Percentiles rank a stretch among this genome's conserved stretches.
phyloP scores from a whole-genome alignment of 1,139 yeast species.

The Arxiozyma slooffiae region DNA sequence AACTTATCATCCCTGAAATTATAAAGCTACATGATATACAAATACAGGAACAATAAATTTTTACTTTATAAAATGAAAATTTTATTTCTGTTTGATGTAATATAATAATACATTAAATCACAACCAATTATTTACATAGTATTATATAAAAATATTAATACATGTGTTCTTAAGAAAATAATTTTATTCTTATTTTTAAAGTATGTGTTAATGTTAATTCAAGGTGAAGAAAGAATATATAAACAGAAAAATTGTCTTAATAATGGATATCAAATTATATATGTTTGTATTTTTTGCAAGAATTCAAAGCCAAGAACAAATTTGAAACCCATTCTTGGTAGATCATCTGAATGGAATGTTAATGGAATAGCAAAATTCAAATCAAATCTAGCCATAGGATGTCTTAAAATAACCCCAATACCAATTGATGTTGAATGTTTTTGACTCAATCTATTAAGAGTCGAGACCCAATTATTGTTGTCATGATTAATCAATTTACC shows the following conservation, averaged over 20 bases:
- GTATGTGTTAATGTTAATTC: background rate
- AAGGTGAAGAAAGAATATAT: background rate
- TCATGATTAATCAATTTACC: conserved; percentile 52
- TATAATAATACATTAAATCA: no score
- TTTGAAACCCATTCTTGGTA: conserved; percentile 74
- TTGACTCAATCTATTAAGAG: conserved; percentile 26
- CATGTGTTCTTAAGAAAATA: no score
- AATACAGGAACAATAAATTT: background rate
- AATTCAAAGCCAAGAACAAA: conserved; percentile 87
- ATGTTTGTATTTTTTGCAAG: conserved; percentile 36
- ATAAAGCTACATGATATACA: conserved; percentile 43
- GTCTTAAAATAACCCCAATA: conserved; percentile 64
- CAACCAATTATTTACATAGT: no score
- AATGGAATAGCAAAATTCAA: conserved; percentile 77
- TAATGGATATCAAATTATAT: background rate
- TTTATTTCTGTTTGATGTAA: no score
- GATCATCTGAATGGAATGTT: conserved; percentile 53
- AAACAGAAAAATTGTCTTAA: background rate
- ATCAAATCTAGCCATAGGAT: conserved; percentile 87
- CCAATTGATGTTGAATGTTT: conserved; percentile 57
- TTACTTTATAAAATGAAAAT: no score
- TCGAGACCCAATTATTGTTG: conserved; percentile 15
- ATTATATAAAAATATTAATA: no score
- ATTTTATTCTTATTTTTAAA: background rate
- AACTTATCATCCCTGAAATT: conserved; percentile 67